A percentile compares a stretch with the other conserved stretches of the same genome.
phyloP scores from a whole-genome alignment of 2,329 filamentous ascomycete genomes.

The Fusarium pseudocircinatum region DNA sequence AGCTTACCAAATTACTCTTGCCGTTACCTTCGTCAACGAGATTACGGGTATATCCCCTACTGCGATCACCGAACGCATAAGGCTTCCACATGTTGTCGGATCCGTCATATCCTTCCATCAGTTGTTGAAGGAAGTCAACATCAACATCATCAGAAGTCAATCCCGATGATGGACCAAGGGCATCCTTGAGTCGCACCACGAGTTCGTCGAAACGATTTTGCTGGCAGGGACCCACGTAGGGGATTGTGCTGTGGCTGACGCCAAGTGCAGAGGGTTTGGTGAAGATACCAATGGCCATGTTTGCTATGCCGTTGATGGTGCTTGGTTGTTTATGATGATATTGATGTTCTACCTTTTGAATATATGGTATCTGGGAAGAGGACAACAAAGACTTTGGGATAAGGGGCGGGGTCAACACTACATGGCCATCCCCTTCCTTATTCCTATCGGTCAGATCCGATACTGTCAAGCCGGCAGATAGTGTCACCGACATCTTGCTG shows the following conservation, averaged over 20 bases:
- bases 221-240: conserved; percentile 40
- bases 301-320: conserved; percentile 27
- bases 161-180: conserved; percentile 82
- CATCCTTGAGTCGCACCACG: conserved; percentile 76
- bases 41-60: conserved; percentile 83
- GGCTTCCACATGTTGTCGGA: conserved; percentile 74
- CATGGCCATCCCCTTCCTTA: conserved; percentile 32
- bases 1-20: conserved; percentile 75
- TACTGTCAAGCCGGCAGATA: conserved; percentile 41
- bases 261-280: conserved; percentile 36
- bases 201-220: conserved; percentile 72
- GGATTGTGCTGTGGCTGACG: conserved; percentile 27
- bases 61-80: conserved; percentile 78
- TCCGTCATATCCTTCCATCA: conserved; percentile 81
- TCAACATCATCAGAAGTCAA: conserved; percentile 85
- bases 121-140: conserved; percentile 71
- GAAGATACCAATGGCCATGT: conserved; percentile 50
- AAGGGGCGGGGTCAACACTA: conserved; percentile 38
- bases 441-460: conserved; percentile 41
- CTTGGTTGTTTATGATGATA: conserved; percentile 20
- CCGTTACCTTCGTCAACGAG: conserved; percentile 89
- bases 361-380: conserved; percentile 16
- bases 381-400: conserved; percentile 41
- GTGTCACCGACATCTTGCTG: conserved; percentile 43
- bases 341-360: conserved; percentile 11